A percentile compares a stretch with the other conserved stretches of the same genome.
phyloP scores from a whole-genome alignment of 192 early-diverging fungal genomes.

The Coemansia reversa region DNA sequence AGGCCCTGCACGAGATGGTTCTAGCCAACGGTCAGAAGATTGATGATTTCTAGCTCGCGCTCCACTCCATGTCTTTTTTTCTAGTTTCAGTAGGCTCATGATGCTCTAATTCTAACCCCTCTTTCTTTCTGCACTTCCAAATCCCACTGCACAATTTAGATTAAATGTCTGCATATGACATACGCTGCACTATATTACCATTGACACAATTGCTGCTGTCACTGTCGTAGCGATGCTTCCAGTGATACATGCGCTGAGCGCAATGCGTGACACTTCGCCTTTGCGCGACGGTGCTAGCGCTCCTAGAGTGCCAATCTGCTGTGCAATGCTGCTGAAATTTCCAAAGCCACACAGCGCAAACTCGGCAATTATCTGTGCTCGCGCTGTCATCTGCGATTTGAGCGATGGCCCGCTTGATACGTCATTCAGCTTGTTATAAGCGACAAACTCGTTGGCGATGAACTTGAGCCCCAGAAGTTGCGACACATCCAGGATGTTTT shows the following conservation, averaged over 20 bases:
- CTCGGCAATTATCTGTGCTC: constrained; percentile 58
- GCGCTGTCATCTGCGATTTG: constrained; percentile 44
- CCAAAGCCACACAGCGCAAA: constrained; percentile 89
- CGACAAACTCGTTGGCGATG: constrained; percentile 88
- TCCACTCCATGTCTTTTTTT: not conserved
- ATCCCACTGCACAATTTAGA: not conserved
- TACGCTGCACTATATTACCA: constrained; percentile 46
- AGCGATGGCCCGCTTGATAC: constrained; percentile 18
- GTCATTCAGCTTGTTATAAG: constrained; percentile 57
- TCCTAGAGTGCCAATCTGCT: constrained; percentile 74
- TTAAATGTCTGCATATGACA: not conserved
- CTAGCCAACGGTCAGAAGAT: constrained; percentile 51
- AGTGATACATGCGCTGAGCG: constrained; percentile 75
- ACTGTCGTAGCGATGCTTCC: constrained; percentile 79
- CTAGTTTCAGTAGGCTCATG: not conserved
- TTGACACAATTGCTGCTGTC: constrained; percentile 79
- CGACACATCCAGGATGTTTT: constrained; percentile 59
- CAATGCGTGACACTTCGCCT: constrained; percentile 69
- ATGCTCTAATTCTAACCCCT: not conserved
- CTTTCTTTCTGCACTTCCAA: not conserved
- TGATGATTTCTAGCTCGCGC: constrained; percentile 11
- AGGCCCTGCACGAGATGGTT: constrained; percentile 88
- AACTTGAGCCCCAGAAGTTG: constrained; percentile 74
- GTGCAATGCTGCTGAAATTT: constrained; percentile 81
- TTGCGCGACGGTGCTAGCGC: constrained; percentile 70